phyloP scores from a whole-genome alignment of 495 filamentous ascomycete genomes.

The Penicillium ucsense region DNA sequence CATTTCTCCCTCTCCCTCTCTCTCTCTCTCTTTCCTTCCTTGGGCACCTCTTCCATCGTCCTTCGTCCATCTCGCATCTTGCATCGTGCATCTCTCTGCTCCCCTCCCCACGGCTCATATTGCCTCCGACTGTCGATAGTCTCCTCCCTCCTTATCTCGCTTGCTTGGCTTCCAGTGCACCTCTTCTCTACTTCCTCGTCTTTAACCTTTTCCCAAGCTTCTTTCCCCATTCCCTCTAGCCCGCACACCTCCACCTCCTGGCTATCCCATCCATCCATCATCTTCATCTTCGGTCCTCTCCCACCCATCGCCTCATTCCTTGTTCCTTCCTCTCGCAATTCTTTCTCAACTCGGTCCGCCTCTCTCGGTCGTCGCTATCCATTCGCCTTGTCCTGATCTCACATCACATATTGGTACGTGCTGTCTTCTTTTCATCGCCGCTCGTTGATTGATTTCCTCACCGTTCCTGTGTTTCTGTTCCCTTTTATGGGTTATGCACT shows the following conservation, averaged over 20 bases:
- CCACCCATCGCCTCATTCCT: not conserved
- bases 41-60: not conserved
- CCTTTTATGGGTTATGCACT: too few species aligned
- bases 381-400: too few species aligned
- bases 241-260: too few species aligned
- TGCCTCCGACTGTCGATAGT: not conserved
- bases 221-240: not conserved
- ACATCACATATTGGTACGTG: too few species aligned
- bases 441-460: too few species aligned
- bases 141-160: conserved; percentile 1
- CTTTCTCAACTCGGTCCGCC: too few species aligned
- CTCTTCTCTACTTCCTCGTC: not conserved
- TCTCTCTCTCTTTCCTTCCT: conserved; percentile 8
- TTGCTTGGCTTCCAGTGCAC: not conserved
- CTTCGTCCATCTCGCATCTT: not conserved
- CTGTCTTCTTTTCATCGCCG: too few species aligned
- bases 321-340: too few species aligned
- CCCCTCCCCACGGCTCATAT: too few species aligned
- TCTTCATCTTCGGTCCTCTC: not conserved
- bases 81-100: too few species aligned
- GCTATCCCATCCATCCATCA: not conserved
- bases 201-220: not conserved
- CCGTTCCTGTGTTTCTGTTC: too few species aligned
- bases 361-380: too few species aligned
- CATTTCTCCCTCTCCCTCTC: conserved; percentile 4